These are phyloP conservation scores for Lentinula guzmanii DNA, from an alignment of 768 basidiomycete genomes.

Conservation along the genomic window DNA sequence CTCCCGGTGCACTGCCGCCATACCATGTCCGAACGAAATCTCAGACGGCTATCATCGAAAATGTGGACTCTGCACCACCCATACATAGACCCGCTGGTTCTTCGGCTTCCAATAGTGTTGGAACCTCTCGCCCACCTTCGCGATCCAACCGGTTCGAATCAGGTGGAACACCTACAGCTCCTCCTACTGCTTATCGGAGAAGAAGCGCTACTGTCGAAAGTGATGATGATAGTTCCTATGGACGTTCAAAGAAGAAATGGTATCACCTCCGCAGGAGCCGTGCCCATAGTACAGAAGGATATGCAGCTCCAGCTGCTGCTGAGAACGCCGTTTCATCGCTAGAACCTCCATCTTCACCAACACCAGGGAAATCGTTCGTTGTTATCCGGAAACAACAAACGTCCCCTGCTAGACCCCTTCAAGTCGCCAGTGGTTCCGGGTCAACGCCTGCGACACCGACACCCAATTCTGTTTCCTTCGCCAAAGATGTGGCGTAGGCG, in stretches of 20 bases:
- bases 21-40: conserved; percentile 70
- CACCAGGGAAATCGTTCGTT: conserved; percentile 55
- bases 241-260: conserved; percentile 63
- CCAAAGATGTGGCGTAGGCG: not conserved
- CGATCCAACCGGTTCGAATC: not conserved
- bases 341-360: conserved; percentile 19
- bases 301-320: conserved; percentile 20
- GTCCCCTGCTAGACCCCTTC: conserved; percentile 27
- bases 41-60: conserved; percentile 81
- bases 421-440: conserved; percentile 12
- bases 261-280: conserved; percentile 56
- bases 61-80: conserved; percentile 28
- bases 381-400: conserved; percentile 58
- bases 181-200: conserved; percentile 9
- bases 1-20: conserved; percentile 63
- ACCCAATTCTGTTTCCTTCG: not conserved
- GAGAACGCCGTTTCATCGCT: conserved; percentile 13
- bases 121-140: conserved; percentile 7
- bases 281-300: conserved; percentile 51
- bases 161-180: not conserved
- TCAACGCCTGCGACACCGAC: not conserved
- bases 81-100: conserved; percentile 7
- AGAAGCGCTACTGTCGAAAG: conserved; percentile 13
- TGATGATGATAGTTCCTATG: conserved; percentile 36
- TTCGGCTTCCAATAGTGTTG: conserved; percentile 9